Base-by-base conservation (phyloP, 2,329 filamentous ascomycete species). In the Thielaviopsis musarum region DNA sequence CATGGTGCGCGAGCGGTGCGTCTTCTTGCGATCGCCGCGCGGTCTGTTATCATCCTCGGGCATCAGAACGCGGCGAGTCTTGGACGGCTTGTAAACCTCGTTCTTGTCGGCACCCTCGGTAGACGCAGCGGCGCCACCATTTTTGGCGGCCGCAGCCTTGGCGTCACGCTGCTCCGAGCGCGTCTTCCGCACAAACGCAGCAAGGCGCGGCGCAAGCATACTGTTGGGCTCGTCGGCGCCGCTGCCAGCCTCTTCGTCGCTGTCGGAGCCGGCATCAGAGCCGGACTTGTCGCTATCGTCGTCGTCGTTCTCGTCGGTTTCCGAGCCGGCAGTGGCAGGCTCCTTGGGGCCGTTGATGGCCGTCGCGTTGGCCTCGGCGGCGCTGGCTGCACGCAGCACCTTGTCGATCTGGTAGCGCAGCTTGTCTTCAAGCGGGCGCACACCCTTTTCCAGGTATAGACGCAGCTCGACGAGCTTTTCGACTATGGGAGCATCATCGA, bases 361-460 rank as follows among this genome's bases (percentile, higher is more conserved):
- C n/a, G 57, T 56, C 19, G 38, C 52, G 19, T 66, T 72, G 66
- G 71, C 75, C 63, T 84, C 79, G 3, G 81, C 78, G 65, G 91
- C 85, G 62, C 95, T 87, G 41, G 90, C 90, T 0, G 89, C 88
- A 63, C 89, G 86, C 21, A 98, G 77, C 26, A 96, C 90, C 68
- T 95, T 93, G 71, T 97, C 91, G 66, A 98, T 89, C 69, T 96
- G 91, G 72, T 96, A 98, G 65, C 90, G 91, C 63, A 98, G 73
- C 66, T 91, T 87, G 65, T 86, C 85, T 72, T 98, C 94, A 17
- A 97, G 74, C 0, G 93, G 93, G 17, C 88, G 83, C 3, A 95
- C 87, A 64, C 93, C 94, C 69, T 90, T 90, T 67, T 98, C 94
- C 1, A 98, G 76, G 69, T 94, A 97, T 0, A 96, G 77, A n/a